Percentiles rank a stretch among this genome's conserved stretches.
phyloP scores from a whole-genome alignment of 257 asterid species.

The Fraxinus quadrangulata region DNA sequence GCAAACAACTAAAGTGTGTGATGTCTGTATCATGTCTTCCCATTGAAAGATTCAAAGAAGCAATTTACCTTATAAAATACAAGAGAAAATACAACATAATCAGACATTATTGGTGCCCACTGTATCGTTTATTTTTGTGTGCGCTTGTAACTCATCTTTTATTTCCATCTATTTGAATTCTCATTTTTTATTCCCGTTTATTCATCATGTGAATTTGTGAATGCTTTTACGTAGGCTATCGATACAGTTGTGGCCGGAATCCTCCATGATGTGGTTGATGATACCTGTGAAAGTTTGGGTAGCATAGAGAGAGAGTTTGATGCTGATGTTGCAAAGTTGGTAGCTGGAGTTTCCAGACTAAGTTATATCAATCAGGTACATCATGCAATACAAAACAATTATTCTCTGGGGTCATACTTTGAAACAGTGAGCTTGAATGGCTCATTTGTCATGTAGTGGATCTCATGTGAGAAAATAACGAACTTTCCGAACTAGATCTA shows the following conservation, averaged over 20 bases:
- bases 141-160: background rate
- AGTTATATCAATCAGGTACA: slow-evolving; percentile 92
- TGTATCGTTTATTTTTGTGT: background rate
- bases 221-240: slow-evolving; percentile 55
- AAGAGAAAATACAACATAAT: slow-evolving; percentile 1
- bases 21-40: background rate
- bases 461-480: background rate
- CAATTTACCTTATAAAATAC: background rate
- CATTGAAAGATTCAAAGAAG: slow-evolving; percentile 4
- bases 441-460: background rate
- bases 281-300: slow-evolving; percentile 70
- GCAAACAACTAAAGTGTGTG: background rate
- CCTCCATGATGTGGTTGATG: slow-evolving; percentile 92
- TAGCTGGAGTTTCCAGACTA: slow-evolving; percentile 90
- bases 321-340: slow-evolving; percentile 78
- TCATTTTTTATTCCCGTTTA: slow-evolving; percentile 9
- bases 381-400: slow-evolving; percentile 10
- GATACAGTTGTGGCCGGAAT: slow-evolving; percentile 95
- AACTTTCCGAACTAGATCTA: slow-evolving; percentile 18
- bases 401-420: slow-evolving; percentile 14
- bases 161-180: background rate
- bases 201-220: slow-evolving; percentile 25
- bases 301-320: slow-evolving; percentile 79
- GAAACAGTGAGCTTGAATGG: slow-evolving; percentile 13
- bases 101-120: slow-evolving; percentile 11